Base-by-base conservation (phyloP, 1,284 basidiomycete species). In the Coriolopsis trogii region DNA sequence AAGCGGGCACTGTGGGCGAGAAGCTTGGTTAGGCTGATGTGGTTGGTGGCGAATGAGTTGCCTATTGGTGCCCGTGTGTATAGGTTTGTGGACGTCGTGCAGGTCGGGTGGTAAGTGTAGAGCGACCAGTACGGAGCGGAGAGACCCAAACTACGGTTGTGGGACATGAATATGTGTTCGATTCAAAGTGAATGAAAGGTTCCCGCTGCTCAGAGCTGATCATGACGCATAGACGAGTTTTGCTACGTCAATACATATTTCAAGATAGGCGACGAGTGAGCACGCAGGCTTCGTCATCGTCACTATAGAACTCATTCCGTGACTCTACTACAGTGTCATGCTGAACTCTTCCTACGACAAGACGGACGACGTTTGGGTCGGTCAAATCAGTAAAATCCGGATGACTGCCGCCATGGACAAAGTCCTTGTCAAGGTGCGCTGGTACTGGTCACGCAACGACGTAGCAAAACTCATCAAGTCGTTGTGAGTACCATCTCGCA, bases 361-460 rank as follows among this genome's bases (percentile, higher is more conserved):
- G 20, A 50, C 49, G 1, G 43, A 37, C 4, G 52, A 60, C 26
- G 25, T 55, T 9, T 60, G 58, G 58, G 38, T 55, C 5, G 58
- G 58, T 4, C 48, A 36, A 0, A 55, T 60, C 10, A 6, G 7
- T 3, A 21, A 60, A 15, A 53, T 60, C 20, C 52, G 55, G 6
- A 37, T 43, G 1, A 29, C 24, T 6, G 18, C 18, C 0, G 58
- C 57, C 28, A 26, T 16, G 8, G 9, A 21, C 13, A 29, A 49
- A 3, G 37, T 38, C 1, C 33, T 55, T 6, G 46, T 49, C 13
- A 46, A 58, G 23, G 52, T 60, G 0, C 49, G 39, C 1, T 62
- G 60, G 60, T 59, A 60, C 26, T 60, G 47, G 40, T 59, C 60
- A 0, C 41, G 51, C 2, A 48, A 51, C 33, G 58, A 62, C 41